A percentile compares a stretch with the other conserved stretches of the same genome.
Evolutionary conservation across 1,139 yeast genomes (phyloP).

Genomic region (Nematodospora anomalae): DNA sequence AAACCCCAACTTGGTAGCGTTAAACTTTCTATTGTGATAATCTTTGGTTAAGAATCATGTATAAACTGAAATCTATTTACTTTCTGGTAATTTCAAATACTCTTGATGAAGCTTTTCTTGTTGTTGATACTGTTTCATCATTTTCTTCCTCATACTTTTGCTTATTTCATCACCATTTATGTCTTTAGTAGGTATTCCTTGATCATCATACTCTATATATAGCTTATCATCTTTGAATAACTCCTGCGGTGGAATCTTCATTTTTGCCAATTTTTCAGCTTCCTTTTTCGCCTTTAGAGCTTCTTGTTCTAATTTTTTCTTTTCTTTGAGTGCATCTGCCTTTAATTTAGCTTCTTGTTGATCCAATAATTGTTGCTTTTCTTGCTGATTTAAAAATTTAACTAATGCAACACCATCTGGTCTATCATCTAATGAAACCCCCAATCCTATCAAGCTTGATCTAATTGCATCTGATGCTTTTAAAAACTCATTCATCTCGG

Average conservation of each 20-base stretch:
- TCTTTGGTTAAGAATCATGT: too few relatives aligned
- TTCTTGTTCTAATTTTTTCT: constrained; percentile 41
- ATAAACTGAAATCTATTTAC: not conserved
- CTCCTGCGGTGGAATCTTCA: constrained; percentile 67
- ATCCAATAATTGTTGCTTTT: constrained; percentile 60
- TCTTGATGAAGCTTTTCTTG: constrained; percentile 83
- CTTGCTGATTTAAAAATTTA: constrained; percentile 72
- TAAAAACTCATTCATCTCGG: constrained; percentile 55
- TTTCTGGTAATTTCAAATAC: constrained; percentile 31
- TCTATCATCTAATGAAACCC: constrained; percentile 88
- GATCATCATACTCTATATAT: constrained; percentile 78
- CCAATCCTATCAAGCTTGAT: constrained; percentile 65
- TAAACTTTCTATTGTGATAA: too few relatives aligned
- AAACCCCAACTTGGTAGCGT: too few relatives aligned
- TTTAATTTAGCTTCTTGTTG: constrained; percentile 65
- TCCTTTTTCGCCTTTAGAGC: constrained; percentile 56
- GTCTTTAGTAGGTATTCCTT: constrained; percentile 80
- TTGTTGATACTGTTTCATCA: constrained; percentile 70
- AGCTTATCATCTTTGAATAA: constrained; percentile 60
- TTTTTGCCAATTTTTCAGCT: constrained; percentile 64
- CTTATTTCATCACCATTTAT: constrained; percentile 82
- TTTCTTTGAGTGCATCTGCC: constrained; percentile 40
- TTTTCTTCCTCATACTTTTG: constrained; percentile 82
- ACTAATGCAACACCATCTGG: constrained; percentile 76
- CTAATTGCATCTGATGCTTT: constrained; percentile 43